Percentiles rank a stretch among this genome's conserved stretches.
phyloP scores from a whole-genome alignment of 331 rosid genomes.

The Phaseolus coccineus region DNA sequence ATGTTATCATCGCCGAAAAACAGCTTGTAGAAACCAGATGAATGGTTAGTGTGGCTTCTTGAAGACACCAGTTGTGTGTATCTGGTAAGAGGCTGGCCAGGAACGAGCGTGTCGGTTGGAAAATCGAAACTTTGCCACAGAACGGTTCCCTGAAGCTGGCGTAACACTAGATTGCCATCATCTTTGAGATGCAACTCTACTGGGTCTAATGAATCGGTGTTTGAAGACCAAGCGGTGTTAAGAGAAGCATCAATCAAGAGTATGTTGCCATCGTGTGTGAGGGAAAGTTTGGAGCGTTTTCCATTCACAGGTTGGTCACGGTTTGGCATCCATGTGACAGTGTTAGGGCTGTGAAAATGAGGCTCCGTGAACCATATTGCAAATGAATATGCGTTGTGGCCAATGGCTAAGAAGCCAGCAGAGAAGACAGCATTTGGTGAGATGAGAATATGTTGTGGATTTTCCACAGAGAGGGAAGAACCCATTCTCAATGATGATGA shows the following conservation, averaged over 20 bases:
- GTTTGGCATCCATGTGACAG: slow-evolving; percentile 58
- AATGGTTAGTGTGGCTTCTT: slow-evolving; percentile 43
- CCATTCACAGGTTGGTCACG: slow-evolving; percentile 59
- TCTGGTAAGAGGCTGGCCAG: slow-evolving; percentile 6
- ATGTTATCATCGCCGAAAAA: slow-evolving; percentile 42
- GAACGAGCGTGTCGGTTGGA: slow-evolving; percentile 1
- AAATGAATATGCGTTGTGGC: slow-evolving; percentile 57
- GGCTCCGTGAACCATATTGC: slow-evolving; percentile 59
- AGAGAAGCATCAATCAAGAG: slow-evolving; percentile 47
- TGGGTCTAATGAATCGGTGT: slow-evolving; percentile 5
- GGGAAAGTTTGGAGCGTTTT: slow-evolving; percentile 49
- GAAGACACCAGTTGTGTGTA: slow-evolving; percentile 22
- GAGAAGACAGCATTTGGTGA: not conserved
- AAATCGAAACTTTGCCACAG: slow-evolving; percentile 23
- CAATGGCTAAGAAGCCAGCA: slow-evolving; percentile 36
- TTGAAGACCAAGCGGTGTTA: slow-evolving; percentile 42
- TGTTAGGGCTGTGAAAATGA: not conserved
- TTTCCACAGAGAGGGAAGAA: not conserved
- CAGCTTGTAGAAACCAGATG: slow-evolving; percentile 46
- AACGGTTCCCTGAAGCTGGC: not conserved
- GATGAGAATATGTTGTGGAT: not conserved
- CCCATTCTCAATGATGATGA: not conserved
- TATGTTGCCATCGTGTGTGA: slow-evolving; percentile 43
- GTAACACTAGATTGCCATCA: slow-evolving; percentile 53
- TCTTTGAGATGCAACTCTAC: slow-evolving; percentile 36